Evolutionary conservation across 1,284 basidiomycete species (phyloP).

Genomic region (Ustilago curta): DNA sequence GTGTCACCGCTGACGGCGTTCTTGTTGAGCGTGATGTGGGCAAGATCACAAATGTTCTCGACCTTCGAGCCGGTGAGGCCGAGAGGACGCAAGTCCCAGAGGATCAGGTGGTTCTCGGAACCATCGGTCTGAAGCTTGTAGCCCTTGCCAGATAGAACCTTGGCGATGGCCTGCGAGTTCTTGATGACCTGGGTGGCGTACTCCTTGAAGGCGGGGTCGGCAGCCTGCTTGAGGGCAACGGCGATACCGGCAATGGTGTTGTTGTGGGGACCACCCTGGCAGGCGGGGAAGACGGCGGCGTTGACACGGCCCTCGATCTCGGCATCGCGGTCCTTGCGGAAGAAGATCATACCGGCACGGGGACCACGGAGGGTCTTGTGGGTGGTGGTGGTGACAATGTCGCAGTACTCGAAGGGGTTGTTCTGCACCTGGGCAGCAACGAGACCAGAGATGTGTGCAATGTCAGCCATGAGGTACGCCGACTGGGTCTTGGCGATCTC

Average conservation of each 20-base stretch:
- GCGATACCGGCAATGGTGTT: constrained; percentile 98
- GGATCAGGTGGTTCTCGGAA: constrained; percentile 96
- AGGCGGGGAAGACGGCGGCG: constrained; percentile 98
- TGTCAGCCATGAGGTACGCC: constrained; percentile 80
- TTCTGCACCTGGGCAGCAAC: constrained; percentile 87
- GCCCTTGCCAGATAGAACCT: constrained; percentile 63
- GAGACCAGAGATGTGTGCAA: neutral
- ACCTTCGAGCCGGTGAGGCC: constrained; percentile 97
- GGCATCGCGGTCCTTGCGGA: constrained; percentile 88
- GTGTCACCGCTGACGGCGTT: constrained; percentile 95
- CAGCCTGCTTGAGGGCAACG: constrained; percentile 92
- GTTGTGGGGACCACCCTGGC: constrained; percentile 99
- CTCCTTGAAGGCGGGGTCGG: constrained; percentile 87
- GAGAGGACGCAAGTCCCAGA: constrained; percentile 96
- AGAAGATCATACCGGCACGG: constrained; percentile 98
- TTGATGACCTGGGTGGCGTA: constrained; percentile 95
- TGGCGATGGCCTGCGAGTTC: constrained; percentile 67
- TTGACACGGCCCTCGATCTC: constrained; percentile 96
- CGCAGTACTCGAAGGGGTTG: constrained; percentile 95
- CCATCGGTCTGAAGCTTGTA: constrained; percentile 96
- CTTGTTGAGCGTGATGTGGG: constrained; percentile 83
- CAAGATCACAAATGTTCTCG: constrained; percentile 96
- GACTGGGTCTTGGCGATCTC: constrained; percentile 87
- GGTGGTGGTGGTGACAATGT: constrained; percentile 76
- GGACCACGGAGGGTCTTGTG: constrained; percentile 99